phyloP scores from a whole-genome alignment of 1,139 yeast genomes.

The Suhomyces yuchorum region DNA sequence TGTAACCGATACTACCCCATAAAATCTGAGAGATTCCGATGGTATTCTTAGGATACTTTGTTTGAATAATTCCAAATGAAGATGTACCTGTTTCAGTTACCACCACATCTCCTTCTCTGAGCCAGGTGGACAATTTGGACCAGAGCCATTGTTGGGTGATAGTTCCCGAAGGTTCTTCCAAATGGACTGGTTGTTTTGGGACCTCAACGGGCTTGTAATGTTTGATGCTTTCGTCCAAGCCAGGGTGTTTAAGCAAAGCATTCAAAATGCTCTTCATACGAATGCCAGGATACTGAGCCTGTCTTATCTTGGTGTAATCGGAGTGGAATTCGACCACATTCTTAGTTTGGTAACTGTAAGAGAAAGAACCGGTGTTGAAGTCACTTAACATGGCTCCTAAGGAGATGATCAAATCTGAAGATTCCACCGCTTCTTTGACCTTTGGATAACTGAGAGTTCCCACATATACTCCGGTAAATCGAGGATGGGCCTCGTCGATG shows the following conservation, averaged over 20 bases:
- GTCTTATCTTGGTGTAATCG: constrained; percentile 70
- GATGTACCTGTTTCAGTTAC: constrained; percentile 43
- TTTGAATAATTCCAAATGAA: constrained; percentile 38
- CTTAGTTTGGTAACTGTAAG: constrained; percentile 76
- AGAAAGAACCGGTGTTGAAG: constrained; percentile 81
- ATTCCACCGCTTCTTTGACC: constrained; percentile 34
- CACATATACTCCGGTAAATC: constrained; percentile 36
- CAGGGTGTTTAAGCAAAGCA: constrained; percentile 19
- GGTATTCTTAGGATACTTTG: constrained; percentile 32
- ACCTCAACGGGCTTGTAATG: constrained; percentile 20
- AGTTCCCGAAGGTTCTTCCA: constrained; percentile 6
- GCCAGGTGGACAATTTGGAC: constrained; percentile 32
- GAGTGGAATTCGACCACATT: constrained; percentile 88
- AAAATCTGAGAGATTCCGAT: constrained; percentile 40
- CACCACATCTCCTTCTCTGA: constrained; percentile 34
- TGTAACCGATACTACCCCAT: constrained; percentile 33
- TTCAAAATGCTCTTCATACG: constrained; percentile 38
- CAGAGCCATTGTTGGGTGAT: constrained; percentile 37
- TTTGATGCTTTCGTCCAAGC: constrained; percentile 19
- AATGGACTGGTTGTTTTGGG: constrained; percentile 1
- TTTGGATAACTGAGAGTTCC: constrained; percentile 36
- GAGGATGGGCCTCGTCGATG: constrained; percentile 31
- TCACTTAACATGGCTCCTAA: constrained; percentile 43
- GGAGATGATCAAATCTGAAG: constrained; percentile 34
- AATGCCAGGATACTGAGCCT: constrained; percentile 37